These are phyloP conservation scores for Lotus japonicus DNA, from an alignment of 306 rosid genomes.

Conservation along the genomic window DNA sequence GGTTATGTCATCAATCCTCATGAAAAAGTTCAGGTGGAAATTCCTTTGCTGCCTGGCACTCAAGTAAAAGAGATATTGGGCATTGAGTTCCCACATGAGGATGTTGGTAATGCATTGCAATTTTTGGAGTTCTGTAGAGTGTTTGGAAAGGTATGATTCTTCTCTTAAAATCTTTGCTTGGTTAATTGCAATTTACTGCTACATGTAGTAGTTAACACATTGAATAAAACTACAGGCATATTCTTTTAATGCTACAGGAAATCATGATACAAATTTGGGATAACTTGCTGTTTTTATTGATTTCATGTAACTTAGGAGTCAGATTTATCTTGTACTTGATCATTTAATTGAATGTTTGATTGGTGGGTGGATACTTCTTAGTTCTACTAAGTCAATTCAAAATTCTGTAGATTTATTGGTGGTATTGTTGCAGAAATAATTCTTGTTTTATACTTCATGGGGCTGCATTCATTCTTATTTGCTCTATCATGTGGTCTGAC, in stretches of 20 bases:
- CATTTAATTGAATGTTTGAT: neutral
- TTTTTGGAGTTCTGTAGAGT: conserved; percentile 65
- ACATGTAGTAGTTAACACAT: neutral
- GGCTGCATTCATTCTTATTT: neutral
- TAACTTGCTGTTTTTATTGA: neutral
- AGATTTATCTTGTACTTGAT: neutral
- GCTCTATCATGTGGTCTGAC: neutral
- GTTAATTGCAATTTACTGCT: neutral
- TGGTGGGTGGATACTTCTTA: neutral
- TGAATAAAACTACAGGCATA: neutral
- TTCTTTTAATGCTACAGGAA: neutral
- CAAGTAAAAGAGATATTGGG: conserved; percentile 37
- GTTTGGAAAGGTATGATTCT: conserved; percentile 61
- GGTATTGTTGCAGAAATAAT: neutral
- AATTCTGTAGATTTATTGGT: neutral
- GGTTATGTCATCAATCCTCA: no score
- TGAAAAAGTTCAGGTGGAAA: conserved; percentile 15
- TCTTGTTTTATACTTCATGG: neutral
- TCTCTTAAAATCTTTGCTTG: neutral
- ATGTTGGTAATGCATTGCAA: conserved; percentile 71
- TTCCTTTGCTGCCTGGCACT: conserved; percentile 48
- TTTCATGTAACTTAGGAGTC: neutral
- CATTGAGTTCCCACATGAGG: conserved; percentile 46
- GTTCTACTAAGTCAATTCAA: neutral
- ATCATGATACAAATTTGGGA: neutral